Evolutionary conservation across 371 early-diverging fungal species (phyloP), one percentile per base, ranked within the genome.

Genomic region (Funneliformis caledonium): DNA sequence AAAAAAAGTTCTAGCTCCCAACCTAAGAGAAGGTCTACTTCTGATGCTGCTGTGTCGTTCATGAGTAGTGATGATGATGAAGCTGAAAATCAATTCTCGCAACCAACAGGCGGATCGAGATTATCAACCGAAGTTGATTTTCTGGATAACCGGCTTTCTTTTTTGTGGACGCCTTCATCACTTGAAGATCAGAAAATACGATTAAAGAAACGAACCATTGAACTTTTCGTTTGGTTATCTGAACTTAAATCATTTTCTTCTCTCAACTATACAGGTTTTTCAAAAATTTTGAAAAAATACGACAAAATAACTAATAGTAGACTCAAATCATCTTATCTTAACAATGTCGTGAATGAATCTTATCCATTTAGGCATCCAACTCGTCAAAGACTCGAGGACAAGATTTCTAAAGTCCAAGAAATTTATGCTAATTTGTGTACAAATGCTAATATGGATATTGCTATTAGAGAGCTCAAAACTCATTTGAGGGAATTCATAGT

Each of bases 211-310:
- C 88, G 87, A 26, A 84, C 83, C 4, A 83, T 91, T 64, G 92
- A 95, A 81, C 86, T 94, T 62, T 96, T 93, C 84, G 94, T 96
- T 19, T 83, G 91, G 65, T 83, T 97, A 2, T 92, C 92, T 42
- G 97, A 97, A 81, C 88, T 98, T 11, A 93, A 95, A 73, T 93
- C 96, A 2, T 99, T 94, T 84, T 94, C 93, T 16, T 93, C 96
- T 60, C 91, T 99, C 61, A 98, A 99, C 89, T 87, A 92, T 80
- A 98, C 97, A 0, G 98, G 98, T 4, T 98, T 99, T 87, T 88
- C 93, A 82, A 99, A 97, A 85, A 96, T 98, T 80, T 86, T 98
- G 26, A 98, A 98, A 85, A 98, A 99, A 86, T 97, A 94, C 82
- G 99, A 99, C 88, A 99, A 98, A 85, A 94, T 94, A 48, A 93